Evolutionary conservation across 2,329 filamentous ascomycete species (phyloP).

Genomic region (Colletotrichum paranaense): DNA sequence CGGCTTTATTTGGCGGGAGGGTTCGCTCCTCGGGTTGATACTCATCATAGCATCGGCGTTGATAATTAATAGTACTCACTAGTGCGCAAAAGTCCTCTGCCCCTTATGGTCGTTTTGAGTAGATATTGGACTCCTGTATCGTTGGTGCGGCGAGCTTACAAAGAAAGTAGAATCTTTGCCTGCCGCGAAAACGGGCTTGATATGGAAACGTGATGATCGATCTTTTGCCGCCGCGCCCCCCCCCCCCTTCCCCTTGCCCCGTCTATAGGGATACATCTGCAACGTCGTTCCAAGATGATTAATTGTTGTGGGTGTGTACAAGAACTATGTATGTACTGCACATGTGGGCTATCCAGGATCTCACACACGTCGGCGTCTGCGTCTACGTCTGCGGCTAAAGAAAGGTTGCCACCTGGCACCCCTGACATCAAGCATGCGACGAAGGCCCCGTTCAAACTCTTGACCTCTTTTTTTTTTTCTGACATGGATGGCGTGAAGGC

Average conservation of each 20-base stretch:
- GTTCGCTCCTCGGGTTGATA: conserved; percentile 18
- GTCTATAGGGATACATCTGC: background rate
- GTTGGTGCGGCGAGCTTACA: background rate
- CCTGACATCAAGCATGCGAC: background rate
- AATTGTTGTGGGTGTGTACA: too few relatives aligned
- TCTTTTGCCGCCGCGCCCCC: background rate
- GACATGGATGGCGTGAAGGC: background rate
- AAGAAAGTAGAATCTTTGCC: background rate
- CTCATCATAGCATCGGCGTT: conserved; percentile 37
- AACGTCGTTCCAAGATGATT: background rate
- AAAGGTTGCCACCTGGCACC: background rate
- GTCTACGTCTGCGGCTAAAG: background rate
- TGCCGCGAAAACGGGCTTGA: background rate
- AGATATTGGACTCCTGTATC: too few relatives aligned
- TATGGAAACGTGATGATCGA: background rate
- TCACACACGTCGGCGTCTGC: background rate
- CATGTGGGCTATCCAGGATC: background rate
- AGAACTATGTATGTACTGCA: background rate
- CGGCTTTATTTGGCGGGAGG: conserved; percentile 24
- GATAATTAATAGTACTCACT: conserved; percentile 5
- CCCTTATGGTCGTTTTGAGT: too few relatives aligned
- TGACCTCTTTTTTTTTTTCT: background rate
- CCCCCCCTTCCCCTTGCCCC: background rate
- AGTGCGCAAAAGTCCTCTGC: background rate
- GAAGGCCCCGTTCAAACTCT: background rate